A percentile compares a stretch with the other conserved stretches of the same genome.
phyloP scores from a whole-genome alignment of 2,329 filamentous ascomycete genomes.

The Sporothrix humicola region DNA sequence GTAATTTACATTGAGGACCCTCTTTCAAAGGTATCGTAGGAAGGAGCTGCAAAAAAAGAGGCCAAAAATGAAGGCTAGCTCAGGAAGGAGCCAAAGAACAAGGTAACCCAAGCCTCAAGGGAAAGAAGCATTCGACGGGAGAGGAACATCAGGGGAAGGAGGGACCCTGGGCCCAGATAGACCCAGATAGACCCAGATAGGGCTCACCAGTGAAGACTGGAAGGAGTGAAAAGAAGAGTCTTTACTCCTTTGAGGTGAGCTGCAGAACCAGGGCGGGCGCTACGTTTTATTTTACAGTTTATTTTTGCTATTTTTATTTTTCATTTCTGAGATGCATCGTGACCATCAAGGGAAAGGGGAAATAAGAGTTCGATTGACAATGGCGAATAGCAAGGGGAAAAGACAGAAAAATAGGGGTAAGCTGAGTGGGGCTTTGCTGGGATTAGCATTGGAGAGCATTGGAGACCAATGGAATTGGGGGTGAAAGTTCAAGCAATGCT shows the following conservation, averaged over 20 bases:
- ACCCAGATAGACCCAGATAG: neutral
- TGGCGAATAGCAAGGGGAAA: neutral
- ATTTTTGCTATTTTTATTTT: neutral
- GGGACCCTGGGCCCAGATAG: neutral
- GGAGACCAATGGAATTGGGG: neutral
- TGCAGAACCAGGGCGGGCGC: neutral
- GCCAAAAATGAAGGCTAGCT: no score
- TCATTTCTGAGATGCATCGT: no score
- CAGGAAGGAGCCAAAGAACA: no score
- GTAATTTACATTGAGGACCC: conserved; percentile 6
- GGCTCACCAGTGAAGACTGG: neutral
- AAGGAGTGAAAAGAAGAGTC: neutral
- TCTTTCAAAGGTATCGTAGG: neutral
- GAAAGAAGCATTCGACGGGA: no score
- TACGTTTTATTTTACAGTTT: neutral
- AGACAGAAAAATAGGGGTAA: conserved; percentile 21
- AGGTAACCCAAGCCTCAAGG: no score
- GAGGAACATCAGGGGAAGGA: neutral
- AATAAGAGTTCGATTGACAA: neutral
- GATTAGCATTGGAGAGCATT: neutral
- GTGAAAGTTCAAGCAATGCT: neutral
- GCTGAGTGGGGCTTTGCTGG: conserved; percentile 11
- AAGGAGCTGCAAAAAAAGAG: no score
- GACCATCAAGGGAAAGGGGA: neutral
- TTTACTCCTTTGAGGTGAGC: neutral